phyloP scores from a whole-genome alignment of 257 asterid species.

The Capsicum pubescens region DNA sequence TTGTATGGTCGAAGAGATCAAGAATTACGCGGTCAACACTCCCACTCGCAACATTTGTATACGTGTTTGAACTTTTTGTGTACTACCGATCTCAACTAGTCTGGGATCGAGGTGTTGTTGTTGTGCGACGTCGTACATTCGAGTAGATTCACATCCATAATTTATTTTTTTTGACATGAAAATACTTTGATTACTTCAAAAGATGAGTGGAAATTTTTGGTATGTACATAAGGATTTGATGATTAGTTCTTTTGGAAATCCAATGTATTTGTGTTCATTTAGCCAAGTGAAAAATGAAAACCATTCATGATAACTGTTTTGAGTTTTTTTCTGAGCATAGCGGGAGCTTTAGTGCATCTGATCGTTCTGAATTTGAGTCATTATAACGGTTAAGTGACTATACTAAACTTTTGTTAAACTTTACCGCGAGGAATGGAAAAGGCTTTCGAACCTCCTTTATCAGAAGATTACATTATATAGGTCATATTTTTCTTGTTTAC shows the following conservation, averaged over 20 bases:
- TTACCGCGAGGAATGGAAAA: no score
- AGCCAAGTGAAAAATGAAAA: not conserved
- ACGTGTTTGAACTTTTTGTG: not conserved
- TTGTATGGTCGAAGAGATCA: not conserved
- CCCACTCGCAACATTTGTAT: not conserved
- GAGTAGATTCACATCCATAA: not conserved
- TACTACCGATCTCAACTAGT: not conserved
- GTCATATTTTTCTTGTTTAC: no score
- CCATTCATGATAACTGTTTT: not conserved
- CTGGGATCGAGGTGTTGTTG: not conserved
- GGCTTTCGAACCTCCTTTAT: no score
- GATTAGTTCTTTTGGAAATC: slow-evolving; percentile 16
- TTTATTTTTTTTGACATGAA: not conserved
- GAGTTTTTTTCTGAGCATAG: not conserved
- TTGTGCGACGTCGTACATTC: not conserved
- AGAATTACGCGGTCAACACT: not conserved
- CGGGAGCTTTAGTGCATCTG: no score
- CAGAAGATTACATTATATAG: no score
- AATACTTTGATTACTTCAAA: not conserved
- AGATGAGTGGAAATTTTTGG: not conserved
- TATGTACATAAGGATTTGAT: slow-evolving; percentile 19
- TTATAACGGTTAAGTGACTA: no score
- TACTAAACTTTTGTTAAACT: no score
- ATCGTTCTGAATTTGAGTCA: no score
- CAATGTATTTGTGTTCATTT: slow-evolving; percentile 1